These are phyloP conservation scores for Cytospora schulzeri DNA, from an alignment of 2,329 filamentous ascomycete genomes.

Conservation along the genomic window DNA sequence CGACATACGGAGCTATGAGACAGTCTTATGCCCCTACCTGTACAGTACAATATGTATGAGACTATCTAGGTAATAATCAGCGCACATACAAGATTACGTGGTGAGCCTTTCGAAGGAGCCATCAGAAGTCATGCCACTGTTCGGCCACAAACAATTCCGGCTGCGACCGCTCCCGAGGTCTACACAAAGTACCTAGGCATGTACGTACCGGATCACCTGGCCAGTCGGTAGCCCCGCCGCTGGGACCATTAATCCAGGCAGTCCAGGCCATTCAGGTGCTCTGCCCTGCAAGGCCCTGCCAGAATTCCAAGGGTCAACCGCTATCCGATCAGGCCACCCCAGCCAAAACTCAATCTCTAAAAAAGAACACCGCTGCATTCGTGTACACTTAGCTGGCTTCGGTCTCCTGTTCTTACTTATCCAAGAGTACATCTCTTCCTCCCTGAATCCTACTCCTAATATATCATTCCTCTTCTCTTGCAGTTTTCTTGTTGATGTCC, in stretches of 20 bases:
- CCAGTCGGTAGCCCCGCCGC: conserved; percentile 19
- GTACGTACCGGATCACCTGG: background rate
- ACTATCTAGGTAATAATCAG: conserved; percentile 7
- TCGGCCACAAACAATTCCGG: conserved; percentile 17
- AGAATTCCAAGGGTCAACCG: conserved; percentile 8
- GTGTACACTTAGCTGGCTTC: background rate
- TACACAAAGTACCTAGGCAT: background rate
- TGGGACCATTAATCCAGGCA: conserved; percentile 21
- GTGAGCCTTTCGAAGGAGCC: conserved; percentile 11
- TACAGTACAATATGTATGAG: background rate
- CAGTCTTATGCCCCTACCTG: too few relatives aligned
- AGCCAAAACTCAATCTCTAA: background rate
- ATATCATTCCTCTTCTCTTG: background rate
- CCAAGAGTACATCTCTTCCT: background rate
- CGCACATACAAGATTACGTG: conserved; percentile 16
- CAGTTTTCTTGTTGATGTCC: background rate
- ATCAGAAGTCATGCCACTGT: conserved; percentile 17
- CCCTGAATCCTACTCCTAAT: background rate
- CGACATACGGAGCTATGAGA: too few relatives aligned
- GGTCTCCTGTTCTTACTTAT: background rate
- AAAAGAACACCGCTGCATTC: background rate
- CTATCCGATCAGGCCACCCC: conserved; percentile 19
- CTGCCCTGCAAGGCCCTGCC: background rate
- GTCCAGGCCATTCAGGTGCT: background rate
- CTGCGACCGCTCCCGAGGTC: background rate